Base-by-base conservation (phyloP, 768 basidiomycete genomes). In the Coprinopsis marcescibilis region DNA sequence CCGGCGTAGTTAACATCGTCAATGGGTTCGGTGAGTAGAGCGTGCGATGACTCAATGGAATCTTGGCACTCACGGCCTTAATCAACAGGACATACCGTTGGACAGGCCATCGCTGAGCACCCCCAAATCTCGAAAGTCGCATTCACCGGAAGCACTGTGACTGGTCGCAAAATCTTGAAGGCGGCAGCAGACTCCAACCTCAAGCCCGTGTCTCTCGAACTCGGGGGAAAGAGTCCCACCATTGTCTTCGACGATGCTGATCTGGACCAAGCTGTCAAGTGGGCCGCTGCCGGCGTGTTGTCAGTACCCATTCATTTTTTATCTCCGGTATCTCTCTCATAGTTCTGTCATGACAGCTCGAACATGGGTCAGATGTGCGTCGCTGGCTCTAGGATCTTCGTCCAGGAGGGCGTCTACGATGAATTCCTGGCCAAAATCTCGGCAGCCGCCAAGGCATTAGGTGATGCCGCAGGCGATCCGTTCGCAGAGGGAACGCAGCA, bases 331-430 rank as follows among this genome's bases (percentile, higher is more conserved):
- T n/a, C n/a, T n/a, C 38, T 23, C 12, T 15, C 36, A 17, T 14
- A 15, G n/a, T n/a, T 26, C 32, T 11, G 30, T 42, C 26, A 21
- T 21, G 3, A 39, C 20, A 60, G 57, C 50, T 52, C 57, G 52
- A 62, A 67, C 51, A 64, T 62, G 60, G 66, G 90, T 20, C 89
- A 92, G 64, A 70, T 74, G 13, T 92, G 90, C 67, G 79, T 77
- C 53, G 88, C 88, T 11, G 85, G 89, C 8, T 85, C 88, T 17
- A 78, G 91, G 50, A 80, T 92, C 57, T 90, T 75, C 57, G 86
- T 93, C 4, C 89, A 92, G 57, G 80, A 75, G 48, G 66, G 69
- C 3, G 78, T 92, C 55, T 91, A 92, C 66, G 89, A 92, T 62
- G 61, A 79, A 51, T 91, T 92, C 70, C 57, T 91, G 44, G 56